Conservation (phyloP, 2,329 filamentous ascomycete genomes). For the Aschersonia sp. region DNA sequence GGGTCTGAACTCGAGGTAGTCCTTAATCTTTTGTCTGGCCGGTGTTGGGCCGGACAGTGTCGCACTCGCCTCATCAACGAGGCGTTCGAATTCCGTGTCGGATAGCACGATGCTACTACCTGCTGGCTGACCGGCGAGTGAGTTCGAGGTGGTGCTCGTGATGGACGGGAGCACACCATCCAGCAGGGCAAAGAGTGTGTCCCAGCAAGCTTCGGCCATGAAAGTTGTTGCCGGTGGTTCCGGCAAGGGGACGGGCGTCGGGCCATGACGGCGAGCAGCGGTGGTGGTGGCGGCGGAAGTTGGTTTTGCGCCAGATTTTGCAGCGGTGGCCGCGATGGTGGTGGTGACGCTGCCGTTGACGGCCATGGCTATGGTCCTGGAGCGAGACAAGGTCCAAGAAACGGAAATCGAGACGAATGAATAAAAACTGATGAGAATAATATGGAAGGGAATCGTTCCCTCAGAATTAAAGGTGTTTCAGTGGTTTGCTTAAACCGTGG, state of each 20-base stretch:
- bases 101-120: slow-evolving; percentile 20
- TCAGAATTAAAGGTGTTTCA: too few species aligned
- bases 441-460: too few species aligned
- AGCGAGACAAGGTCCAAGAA: too few species aligned
- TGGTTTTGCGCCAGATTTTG: too few species aligned
- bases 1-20: slow-evolving; percentile 37
- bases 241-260: slow-evolving; percentile 10
- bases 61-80: not conserved
- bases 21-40: slow-evolving; percentile 27
- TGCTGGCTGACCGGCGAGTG: slow-evolving; percentile 4
- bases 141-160: slow-evolving; percentile 19
- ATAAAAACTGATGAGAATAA: too few species aligned
- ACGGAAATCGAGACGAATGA: too few species aligned
- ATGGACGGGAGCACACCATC: slow-evolving; percentile 49
- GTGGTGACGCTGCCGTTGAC: too few species aligned
- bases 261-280: not conserved
- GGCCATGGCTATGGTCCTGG: too few species aligned
- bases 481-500: too few species aligned
- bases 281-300: too few species aligned
- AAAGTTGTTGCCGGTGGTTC: slow-evolving; percentile 16
- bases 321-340: too few species aligned
- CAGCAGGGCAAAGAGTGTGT: slow-evolving; percentile 35
- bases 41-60: slow-evolving; percentile 8
- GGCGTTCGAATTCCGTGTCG: slow-evolving; percentile 28
- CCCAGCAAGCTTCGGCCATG: slow-evolving; percentile 36